Evolutionary conservation across 1,284 basidiomycete genomes (phyloP), one percentile per base, ranked within the genome.

Genomic region (Albatrellus sp.): DNA sequence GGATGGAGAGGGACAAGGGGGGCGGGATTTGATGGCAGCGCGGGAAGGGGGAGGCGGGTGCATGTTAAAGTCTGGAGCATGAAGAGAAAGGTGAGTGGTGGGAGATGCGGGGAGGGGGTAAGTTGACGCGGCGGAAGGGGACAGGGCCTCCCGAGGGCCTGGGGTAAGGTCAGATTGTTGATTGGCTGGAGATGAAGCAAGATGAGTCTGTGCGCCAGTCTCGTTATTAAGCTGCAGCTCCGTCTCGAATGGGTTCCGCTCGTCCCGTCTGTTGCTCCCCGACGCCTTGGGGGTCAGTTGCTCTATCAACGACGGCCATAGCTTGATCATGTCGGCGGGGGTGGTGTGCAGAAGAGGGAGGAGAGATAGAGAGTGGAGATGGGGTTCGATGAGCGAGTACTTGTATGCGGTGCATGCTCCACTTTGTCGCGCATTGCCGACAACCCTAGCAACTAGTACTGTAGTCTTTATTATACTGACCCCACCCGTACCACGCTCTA

Each of bases 41-140:
- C 56, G 54, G 60, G 66, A 70, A 50, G 67, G 57, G 45, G 69
- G 58, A 33, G 75, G 75, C 42, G 72, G 73, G 55, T 74, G 73
- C 77, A 83, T 84, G 58, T 76, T 75, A 66, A 85, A 84, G 56
- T 77, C 72, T 59, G 85, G 85, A 36, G 80, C 79, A 82, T 84
- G 76, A 68, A 88, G 69, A 52, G 81, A 78, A 57, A 86, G 75
- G 49, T 77, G 73, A 38, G 81, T 83, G 40, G 82, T 82, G 49
- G 83, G 79, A 54, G 73, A 71, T 52, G 75, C 65, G 54, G 69
- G 65, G 60, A 72, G 71, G 54, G 55, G 51, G 50, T 56, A 50
- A 49, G 57, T 42, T 60, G 64, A 58, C 52, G 63, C 54, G 56
- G 68, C 57, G 52, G 64, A 61, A 57, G 66, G 53, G 55, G 56